These are phyloP conservation scores for Pseudogymnoascus sp. DNA, from an alignment of 2,329 filamentous ascomycete genomes.

Conservation along the genomic window DNA sequence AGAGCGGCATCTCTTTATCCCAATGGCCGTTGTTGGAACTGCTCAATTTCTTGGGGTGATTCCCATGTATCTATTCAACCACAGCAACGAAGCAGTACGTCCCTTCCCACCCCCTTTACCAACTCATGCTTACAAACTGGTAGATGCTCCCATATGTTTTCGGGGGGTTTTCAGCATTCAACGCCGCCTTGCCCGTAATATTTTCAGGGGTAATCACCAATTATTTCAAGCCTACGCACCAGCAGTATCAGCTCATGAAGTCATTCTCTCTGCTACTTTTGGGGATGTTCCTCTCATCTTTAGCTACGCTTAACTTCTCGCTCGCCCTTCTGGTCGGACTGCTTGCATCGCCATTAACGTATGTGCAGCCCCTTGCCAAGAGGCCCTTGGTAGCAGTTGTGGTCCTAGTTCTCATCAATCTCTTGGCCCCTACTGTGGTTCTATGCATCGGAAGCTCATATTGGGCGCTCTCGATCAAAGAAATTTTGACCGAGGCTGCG, in stretches of 20 bases:
- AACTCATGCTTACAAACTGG: background rate
- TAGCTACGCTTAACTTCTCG: constrained; percentile 94
- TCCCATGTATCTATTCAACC: constrained; percentile 82
- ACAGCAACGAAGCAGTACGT: constrained; percentile 25
- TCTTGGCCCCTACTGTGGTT: constrained; percentile 51
- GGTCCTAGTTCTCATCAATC: constrained; percentile 45
- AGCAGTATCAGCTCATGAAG: constrained; percentile 72
- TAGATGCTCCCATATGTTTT: constrained; percentile 57
- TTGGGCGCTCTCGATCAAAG: constrained; percentile 41
- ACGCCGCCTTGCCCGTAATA: constrained; percentile 46
- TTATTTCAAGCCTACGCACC: constrained; percentile 46
- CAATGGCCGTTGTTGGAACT: constrained; percentile 62
- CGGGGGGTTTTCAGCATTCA: constrained; percentile 50
- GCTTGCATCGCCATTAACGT: constrained; percentile 69
- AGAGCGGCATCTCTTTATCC: constrained; percentile 56
- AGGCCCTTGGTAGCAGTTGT: constrained; percentile 33
- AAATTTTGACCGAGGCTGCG: constrained; percentile 62
- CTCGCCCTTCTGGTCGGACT: constrained; percentile 80
- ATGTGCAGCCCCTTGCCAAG: constrained; percentile 46
- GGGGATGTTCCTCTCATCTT: constrained; percentile 82
- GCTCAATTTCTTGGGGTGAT: constrained; percentile 71
- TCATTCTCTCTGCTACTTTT: constrained; percentile 88
- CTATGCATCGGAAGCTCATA: constrained; percentile 42
- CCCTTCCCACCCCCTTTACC: background rate
- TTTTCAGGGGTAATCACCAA: constrained; percentile 47